Conservation (phyloP, 1,139 yeast genomes). For the Blastobotrys proliferans region DNA sequence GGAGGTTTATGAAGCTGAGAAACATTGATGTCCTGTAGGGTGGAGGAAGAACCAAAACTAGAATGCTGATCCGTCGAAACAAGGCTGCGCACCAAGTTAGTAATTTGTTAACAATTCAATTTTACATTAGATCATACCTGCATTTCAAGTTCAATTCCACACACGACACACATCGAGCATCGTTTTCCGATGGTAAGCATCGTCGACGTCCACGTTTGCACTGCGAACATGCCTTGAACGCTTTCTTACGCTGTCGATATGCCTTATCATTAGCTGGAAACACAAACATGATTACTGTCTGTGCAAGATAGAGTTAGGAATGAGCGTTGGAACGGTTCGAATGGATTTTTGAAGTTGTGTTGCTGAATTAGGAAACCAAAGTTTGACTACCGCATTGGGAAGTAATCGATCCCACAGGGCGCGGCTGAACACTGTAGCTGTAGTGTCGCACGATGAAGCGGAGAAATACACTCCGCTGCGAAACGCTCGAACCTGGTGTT, state of each 20-base stretch:
- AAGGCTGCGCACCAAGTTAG: no score
- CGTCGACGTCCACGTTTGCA: constrained; percentile 38
- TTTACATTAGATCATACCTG: no score
- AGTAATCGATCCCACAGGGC: no score
- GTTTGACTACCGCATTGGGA: background rate
- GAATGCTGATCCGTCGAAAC: no score
- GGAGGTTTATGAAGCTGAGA: constrained; percentile 9
- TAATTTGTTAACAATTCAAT: no score
- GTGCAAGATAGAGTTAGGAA: background rate
- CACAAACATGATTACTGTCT: constrained; percentile 36
- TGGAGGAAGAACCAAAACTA: no score
- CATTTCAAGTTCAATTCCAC: constrained; percentile 16
- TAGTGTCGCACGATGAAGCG: no score
- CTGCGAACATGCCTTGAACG: constrained; percentile 43
- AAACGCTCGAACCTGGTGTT: background rate
- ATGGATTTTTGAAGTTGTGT: background rate
- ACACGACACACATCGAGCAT: constrained; percentile 19
- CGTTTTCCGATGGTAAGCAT: constrained; percentile 15
- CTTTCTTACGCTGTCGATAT: constrained; percentile 44
- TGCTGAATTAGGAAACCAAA: constrained; percentile 3
- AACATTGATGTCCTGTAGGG: constrained; percentile 14
- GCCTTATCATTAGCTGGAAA: constrained; percentile 47
- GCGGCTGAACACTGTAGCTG: no score
- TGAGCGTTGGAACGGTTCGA: background rate
- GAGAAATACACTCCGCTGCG: no score